Evolutionary conservation across 2,329 filamentous ascomycete genomes (phyloP), one percentile per base, ranked within the genome.

Genomic region (Phialophora verrucosa): DNA sequence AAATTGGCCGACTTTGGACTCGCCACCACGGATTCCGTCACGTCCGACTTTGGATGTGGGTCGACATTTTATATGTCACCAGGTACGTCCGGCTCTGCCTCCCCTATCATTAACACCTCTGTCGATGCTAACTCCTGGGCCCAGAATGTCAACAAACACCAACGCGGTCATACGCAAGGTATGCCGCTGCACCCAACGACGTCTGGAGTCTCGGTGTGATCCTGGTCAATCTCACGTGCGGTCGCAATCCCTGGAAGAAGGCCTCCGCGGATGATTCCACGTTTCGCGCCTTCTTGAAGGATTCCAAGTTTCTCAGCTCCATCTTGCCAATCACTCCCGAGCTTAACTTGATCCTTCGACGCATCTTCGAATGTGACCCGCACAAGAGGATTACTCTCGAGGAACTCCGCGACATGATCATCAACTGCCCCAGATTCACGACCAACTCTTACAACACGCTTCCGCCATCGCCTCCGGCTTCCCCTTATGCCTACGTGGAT

Each of bases 1-100:
- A 97, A 98, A 83, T 87, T 99, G 71, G 95, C 94, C 72, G 95
- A 99, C 80, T 99, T 99, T 84, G 95, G 95, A 77, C 87, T 99
- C 63, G 95, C 95, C 66, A 98, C 93, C 27, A 89, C 88, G 65
- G 91, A 94, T 71, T 85, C 88, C 71, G 84, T 90, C 72, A 97
- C 94, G 70, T 91, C 93, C 73, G 95, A 99, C 78, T 97, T 97
- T 80, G 95, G 95, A 75, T 99, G 95, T 78, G 95, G 95, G 70
- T 98, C 95, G 35, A 98, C 94, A 14, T 98, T 98, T 76, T 99
- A 99, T 83, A 99, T 98, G 95, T 97, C 93, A 76, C 95, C 95
- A 87, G 94, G 94, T 97, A 90, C 79, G 87, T 83, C 25, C 32
- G 14, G 29, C 23, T 11, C 27, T n/a, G 23, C 29, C 27, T 11